Base-by-base conservation (phyloP, 139 green algal species). In the Auxenochlorella pyrenoidosa region DNA sequence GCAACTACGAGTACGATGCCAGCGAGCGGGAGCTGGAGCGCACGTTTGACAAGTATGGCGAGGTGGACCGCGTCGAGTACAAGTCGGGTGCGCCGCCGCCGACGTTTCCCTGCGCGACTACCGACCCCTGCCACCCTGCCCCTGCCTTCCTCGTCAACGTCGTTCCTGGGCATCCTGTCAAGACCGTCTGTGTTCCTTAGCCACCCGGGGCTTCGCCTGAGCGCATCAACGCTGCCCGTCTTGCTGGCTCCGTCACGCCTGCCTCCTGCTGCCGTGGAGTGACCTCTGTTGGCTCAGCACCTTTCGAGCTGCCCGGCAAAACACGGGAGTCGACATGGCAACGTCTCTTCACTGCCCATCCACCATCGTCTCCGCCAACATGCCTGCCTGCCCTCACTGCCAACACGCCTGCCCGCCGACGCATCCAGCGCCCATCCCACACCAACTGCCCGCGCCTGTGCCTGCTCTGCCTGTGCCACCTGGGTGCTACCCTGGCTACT, bases 1-100 rank as follows among this genome's bases (percentile, higher is more conserved):
- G 89, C 26, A 92, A 92, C 79, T 92, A 91, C 59, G 84, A 86
- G 80, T 92, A 88, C 47, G 89, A 92, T 51, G 89, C 85, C 43
- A 34, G 26, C 40, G 86, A 92, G 71, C 60, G 71, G 34, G 89
- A 92, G 59, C 71, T 92, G 38, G 86, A 91, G 80, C 54, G 73
- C 16, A 54, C 58, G 1, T 88, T 92, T 68, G 84, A 90, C 4
- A 78, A 84, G 54, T 92, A 86, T 65, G 89, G 89, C 36, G 38
- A 54, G 0, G 80, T 92, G 51, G 82, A 90, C 63, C 73, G 79
- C 6, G 87, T 92, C 0, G 89, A 92, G 59, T 91, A 60, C 78
- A 92, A 92, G 60, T 82, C 85, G 13, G 84, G 89, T 89, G 71
- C 58, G 83, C 58, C 26, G 63, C 63, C 63, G 63, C 63, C 63